phyloP scores from a whole-genome alignment of 2,329 filamentous ascomycete genomes.

The Alternaria arborescens region DNA sequence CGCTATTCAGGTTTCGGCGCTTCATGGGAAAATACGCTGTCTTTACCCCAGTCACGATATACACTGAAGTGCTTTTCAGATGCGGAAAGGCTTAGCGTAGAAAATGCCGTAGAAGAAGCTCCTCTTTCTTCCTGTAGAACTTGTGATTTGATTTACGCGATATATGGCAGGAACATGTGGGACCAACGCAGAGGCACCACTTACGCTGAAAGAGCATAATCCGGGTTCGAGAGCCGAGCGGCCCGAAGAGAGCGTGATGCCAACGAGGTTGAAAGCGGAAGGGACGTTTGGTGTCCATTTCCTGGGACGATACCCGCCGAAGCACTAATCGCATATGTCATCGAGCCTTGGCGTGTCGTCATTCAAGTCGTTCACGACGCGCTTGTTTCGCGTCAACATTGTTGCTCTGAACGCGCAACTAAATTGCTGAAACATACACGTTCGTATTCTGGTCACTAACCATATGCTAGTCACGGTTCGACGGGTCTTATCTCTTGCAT shows the following conservation, averaged over 20 bases:
- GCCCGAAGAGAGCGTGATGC: not conserved
- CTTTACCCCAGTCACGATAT: fast-evolving
- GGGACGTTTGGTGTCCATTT: not conserved
- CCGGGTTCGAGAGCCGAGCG: not conserved
- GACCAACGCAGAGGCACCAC: not conserved
- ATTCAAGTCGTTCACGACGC: not conserved
- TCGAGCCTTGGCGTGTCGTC: not conserved
- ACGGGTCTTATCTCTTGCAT: not conserved
- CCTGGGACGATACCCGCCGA: not conserved
- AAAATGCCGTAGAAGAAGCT: no score
- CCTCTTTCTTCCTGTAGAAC: no score
- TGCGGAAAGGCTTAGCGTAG: no score
- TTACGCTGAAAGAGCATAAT: not conserved
- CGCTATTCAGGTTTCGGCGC: no score
- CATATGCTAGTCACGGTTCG: not conserved
- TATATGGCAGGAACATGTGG: not conserved
- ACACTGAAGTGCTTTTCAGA: no score
- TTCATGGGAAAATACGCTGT: no score
- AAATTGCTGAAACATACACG: not conserved
- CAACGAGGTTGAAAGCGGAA: not conserved
- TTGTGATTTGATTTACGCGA: no score
- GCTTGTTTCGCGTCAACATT: not conserved
- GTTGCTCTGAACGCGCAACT: not conserved
- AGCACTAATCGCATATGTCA: not conserved
- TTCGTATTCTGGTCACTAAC: no score